Base-by-base conservation (phyloP, 768 basidiomycete species). In the Leccinum truebloodii region DNA sequence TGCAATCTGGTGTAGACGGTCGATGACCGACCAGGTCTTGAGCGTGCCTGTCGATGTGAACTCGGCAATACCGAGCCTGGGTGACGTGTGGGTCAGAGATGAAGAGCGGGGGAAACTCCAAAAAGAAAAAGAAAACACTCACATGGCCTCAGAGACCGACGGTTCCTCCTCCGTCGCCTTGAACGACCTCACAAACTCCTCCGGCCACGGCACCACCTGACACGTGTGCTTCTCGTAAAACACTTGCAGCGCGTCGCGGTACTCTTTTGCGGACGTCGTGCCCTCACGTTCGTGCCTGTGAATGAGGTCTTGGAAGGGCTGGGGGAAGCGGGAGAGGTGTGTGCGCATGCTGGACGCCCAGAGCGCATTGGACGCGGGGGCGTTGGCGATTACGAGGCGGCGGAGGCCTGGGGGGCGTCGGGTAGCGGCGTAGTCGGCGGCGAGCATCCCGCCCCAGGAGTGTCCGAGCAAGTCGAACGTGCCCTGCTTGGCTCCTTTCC, bases 361-460 rank as follows among this genome's bases (percentile, higher is more conserved):
- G 16, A 77, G 57, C 5, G 66, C 61, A 18, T 69, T 59, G 1
- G 75, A 73, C 6, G 76, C 68, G 0, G 74, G 76, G 0, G 71
- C 63, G 28, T 74, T 75, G 1, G 70, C 63, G 22, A 77, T 62
- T 10, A 77, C 69, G 32, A 78, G 66, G 6, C 70, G 73, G 51
- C 72, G 74, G n/a, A 82, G 64, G 0, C 79, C 80, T 0, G 35
- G 30, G 7, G 80, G 80, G 13, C 75, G 70, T 5, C 71, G 69
- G 2, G 69, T 65, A n/a, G 76, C 66, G 1, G 68, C 79, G 54
- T 76, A 80, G 44, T 78, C 75, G 3, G 71, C 57, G 0, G 73
- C 81, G 12, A 85, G 74, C 69, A 82, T 81, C 0, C 80, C 82
- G 10, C 84, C 84, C 83, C 84, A 85, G 3, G 82, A 83, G 34